Conservation (phyloP, 2,329 filamentous ascomycete species). For the Ceratocystis variospora region DNA sequence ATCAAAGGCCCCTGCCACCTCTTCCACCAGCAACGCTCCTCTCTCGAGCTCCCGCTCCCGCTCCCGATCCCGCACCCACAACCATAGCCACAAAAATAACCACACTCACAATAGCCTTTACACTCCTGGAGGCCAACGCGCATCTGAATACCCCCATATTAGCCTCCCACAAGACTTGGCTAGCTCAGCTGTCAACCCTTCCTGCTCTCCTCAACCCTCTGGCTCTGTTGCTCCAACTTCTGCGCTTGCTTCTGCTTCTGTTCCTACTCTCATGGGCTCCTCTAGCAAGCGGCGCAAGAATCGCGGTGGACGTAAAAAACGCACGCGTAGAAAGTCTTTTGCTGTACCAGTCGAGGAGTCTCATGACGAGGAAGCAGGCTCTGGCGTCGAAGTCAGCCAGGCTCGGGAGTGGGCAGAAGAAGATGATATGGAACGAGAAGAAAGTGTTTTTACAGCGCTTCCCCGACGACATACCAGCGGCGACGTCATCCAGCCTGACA, state of each 20-base stretch:
- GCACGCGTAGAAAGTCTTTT: conserved; percentile 66
- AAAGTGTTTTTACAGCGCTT: conserved; percentile 13
- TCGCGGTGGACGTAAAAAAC: conserved; percentile 65
- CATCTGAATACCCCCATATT: neutral
- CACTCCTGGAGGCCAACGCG: neutral
- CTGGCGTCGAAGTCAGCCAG: conserved; percentile 10
- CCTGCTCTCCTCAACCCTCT: neutral
- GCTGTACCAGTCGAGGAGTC: conserved; percentile 47
- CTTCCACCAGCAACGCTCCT: neutral
- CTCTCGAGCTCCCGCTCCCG: conserved; percentile 4
- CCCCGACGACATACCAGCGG: conserved; percentile 18
- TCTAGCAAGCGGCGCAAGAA: conserved; percentile 49
- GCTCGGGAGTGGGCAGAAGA: conserved; percentile 13
- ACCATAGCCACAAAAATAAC: neutral
- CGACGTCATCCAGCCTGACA: neutral
- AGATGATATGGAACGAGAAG: conserved; percentile 15
- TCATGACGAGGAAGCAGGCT: conserved; percentile 26
- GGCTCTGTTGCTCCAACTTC: neutral
- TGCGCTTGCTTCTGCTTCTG: conserved; percentile 4
- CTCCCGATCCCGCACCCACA: neutral
- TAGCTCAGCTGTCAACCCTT: neutral
- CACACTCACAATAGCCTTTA: neutral
- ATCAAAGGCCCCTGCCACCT: neutral
- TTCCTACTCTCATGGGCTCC: conserved; percentile 18
- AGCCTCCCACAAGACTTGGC: neutral